Conservation (phyloP, 768 basidiomycete species). For the Rhodotorula graminis region DNA sequence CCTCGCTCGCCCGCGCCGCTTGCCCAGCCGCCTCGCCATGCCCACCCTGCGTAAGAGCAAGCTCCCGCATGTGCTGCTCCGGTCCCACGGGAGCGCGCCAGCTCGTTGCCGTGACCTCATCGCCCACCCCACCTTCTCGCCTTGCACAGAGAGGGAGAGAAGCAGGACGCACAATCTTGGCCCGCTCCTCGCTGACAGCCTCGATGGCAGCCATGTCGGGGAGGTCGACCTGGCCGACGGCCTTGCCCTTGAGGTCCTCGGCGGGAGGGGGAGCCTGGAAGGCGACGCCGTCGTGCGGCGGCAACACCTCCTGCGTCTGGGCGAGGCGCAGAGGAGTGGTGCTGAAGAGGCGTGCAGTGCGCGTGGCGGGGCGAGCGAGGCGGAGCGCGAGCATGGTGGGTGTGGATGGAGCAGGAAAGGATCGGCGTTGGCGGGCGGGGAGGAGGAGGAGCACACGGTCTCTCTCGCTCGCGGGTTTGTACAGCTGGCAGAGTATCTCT, state of each 20-base stretch:
- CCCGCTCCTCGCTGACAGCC: neutral
- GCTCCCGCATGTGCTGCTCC: too few species aligned
- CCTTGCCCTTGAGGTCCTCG: neutral
- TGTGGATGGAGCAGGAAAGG: too few species aligned
- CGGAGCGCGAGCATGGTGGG: neutral
- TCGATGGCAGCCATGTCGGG: neutral
- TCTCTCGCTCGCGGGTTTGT: too few species aligned
- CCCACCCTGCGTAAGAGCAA: too few species aligned
- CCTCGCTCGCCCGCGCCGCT: too few species aligned
- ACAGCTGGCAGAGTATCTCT: too few species aligned
- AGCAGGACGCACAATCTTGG: neutral
- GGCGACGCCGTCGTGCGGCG: neutral
- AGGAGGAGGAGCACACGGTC: too few species aligned
- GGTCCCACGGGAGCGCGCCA: too few species aligned
- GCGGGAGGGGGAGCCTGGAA: neutral
- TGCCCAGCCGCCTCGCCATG: too few species aligned
- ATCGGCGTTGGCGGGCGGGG: too few species aligned
- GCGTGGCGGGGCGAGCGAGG: neutral
- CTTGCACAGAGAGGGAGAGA: neutral
- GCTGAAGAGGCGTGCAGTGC: neutral
- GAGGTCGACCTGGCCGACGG: constrained; percentile 3
- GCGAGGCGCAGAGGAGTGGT: too few species aligned
- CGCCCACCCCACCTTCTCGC: neutral
- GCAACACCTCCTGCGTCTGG: neutral
- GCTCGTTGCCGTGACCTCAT: too few species aligned